Evolutionary conservation across 2,329 filamentous ascomycete species (phyloP).

Genomic region (Akanthomyces lecanii): DNA sequence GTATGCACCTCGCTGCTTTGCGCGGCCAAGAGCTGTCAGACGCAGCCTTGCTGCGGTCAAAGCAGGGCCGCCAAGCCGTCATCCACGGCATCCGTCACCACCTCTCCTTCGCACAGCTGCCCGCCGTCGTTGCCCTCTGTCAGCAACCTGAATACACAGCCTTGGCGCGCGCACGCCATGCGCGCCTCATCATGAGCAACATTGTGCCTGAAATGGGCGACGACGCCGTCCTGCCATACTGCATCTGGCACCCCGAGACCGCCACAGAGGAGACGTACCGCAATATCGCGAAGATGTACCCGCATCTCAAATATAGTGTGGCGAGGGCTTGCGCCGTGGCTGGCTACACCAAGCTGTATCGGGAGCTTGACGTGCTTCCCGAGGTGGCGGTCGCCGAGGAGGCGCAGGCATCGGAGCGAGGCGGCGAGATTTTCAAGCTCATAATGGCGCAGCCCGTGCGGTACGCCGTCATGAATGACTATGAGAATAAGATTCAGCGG

Average conservation of each 20-base stretch:
- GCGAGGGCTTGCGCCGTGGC: conserved; percentile 37
- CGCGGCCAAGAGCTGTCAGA: too few relatives aligned
- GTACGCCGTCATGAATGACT: conserved; percentile 35
- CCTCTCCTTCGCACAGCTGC: neutral
- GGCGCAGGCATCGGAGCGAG: conserved; percentile 25
- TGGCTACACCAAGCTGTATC: conserved; percentile 32
- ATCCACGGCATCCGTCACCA: neutral
- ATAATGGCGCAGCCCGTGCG: conserved; percentile 28
- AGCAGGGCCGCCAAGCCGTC: neutral
- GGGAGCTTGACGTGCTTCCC: conserved; percentile 33
- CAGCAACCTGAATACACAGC: neutral
- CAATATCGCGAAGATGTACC: conserved; percentile 29
- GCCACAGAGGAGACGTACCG: conserved; percentile 34
- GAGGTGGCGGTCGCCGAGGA: conserved; percentile 38
- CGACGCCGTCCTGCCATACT: conserved; percentile 27
- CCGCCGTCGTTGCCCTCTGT: neutral
- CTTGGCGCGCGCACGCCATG: conserved; percentile 22
- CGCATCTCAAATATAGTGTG: conserved; percentile 33
- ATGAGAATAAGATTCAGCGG: conserved; percentile 23
- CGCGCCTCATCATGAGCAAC: conserved; percentile 33
- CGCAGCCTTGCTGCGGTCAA: too few relatives aligned
- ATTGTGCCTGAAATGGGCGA: conserved; percentile 24
- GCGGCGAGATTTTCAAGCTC: conserved; percentile 25
- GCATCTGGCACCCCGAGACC: conserved; percentile 36
- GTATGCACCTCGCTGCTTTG: too few relatives aligned